A percentile compares a stretch with the other conserved stretches of the same genome.
phyloP scores from a whole-genome alignment of 352 stramenopile species.

The Lagenidium giganteum region DNA sequence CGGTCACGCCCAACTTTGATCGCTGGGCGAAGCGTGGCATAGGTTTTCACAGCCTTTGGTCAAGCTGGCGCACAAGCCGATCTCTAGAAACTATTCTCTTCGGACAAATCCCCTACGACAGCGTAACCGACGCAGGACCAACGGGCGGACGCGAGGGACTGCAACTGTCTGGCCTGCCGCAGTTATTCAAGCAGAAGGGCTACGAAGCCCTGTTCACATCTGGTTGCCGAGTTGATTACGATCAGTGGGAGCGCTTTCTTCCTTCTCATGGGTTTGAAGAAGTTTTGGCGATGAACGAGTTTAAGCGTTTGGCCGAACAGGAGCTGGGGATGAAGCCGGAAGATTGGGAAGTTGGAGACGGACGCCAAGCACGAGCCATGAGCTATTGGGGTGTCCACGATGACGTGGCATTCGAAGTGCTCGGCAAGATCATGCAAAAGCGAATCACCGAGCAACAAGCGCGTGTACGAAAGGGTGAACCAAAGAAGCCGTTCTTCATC shows the following conservation, averaged over 20 bases:
- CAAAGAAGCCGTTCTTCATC: slow-evolving; percentile 39
- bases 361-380: slow-evolving; percentile 10
- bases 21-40: slow-evolving; percentile 38
- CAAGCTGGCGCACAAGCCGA: slow-evolving; percentile 50
- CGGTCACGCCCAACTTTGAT: slow-evolving; percentile 43
- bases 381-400: slow-evolving; percentile 51
- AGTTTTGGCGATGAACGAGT: slow-evolving; percentile 30
- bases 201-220: slow-evolving; percentile 49
- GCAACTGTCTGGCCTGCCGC: slow-evolving; percentile 31
- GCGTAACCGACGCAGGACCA: slow-evolving; percentile 26
- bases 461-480: slow-evolving; percentile 11
- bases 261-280: slow-evolving; percentile 44
- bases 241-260: slow-evolving; percentile 43
- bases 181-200: slow-evolving; percentile 45
- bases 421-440: slow-evolving; percentile 44
- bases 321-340: slow-evolving; percentile 24
- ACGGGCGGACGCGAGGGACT: slow-evolving; percentile 19
- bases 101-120: slow-evolving; percentile 41
- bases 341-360: slow-evolving; percentile 23
- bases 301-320: slow-evolving; percentile 29
- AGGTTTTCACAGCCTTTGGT: slow-evolving; percentile 54
- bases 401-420: slow-evolving; percentile 36
- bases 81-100: slow-evolving; percentile 52
- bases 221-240: slow-evolving; percentile 34
- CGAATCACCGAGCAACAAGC: slow-evolving; percentile 25